Evolutionary conservation across 768 basidiomycete genomes (phyloP).

Genomic region (Harrya chromipes): DNA sequence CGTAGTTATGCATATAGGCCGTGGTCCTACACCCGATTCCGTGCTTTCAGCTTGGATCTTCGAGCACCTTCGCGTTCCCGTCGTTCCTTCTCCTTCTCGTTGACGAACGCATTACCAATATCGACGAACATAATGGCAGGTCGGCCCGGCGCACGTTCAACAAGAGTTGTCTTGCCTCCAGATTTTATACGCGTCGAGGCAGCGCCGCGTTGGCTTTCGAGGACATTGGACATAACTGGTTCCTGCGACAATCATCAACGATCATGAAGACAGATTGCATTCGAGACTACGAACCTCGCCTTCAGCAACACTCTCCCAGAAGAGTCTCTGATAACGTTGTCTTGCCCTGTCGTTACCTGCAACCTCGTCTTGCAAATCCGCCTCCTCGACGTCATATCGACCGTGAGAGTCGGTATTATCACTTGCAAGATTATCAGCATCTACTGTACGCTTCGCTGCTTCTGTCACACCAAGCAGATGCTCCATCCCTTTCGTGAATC

Average conservation of each 20-base stretch:
- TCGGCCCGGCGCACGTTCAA: slow-evolving; percentile 42
- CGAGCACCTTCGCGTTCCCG: slow-evolving; percentile 51
- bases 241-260: slow-evolving; percentile 40
- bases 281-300: slow-evolving; percentile 48
- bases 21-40: slow-evolving; percentile 27
- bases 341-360: slow-evolving; percentile 55
- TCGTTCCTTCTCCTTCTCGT: slow-evolving; percentile 49
- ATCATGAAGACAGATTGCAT: background rate
- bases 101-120: slow-evolving; percentile 67
- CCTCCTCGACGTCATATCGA: slow-evolving; percentile 52
- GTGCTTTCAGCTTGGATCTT: slow-evolving; percentile 35
- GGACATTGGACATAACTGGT: slow-evolving; percentile 54
- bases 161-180: slow-evolving; percentile 38
- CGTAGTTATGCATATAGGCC: slow-evolving; percentile 4
- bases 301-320: slow-evolving; percentile 79
- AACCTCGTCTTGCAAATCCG: slow-evolving; percentile 58
- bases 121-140: slow-evolving; percentile 67
- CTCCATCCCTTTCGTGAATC: slow-evolving; percentile 83
- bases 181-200: slow-evolving; percentile 38
- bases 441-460: slow-evolving; percentile 14
- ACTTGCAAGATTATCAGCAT: slow-evolving; percentile 6
- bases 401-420: background rate
- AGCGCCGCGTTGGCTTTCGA: slow-evolving; percentile 46
- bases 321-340: slow-evolving; percentile 65
- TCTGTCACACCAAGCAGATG: slow-evolving; percentile 57